Conservation (phyloP, 257 asterid genomes). For the Solanum sparsipilum region DNA sequence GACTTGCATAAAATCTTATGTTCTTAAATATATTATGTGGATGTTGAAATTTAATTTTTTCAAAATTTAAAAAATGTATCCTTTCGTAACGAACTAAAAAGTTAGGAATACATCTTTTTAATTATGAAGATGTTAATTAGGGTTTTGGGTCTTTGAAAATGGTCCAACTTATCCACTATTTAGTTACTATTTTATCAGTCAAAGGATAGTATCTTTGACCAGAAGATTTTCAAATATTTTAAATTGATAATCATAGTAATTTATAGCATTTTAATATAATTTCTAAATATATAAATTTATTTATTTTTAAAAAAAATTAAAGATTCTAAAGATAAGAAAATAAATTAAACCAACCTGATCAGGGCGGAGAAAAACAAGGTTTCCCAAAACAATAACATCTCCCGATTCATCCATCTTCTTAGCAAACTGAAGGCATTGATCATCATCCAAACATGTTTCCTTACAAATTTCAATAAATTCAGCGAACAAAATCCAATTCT, state of each 20-base stretch:
- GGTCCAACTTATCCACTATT: background rate
- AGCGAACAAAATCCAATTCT: background rate
- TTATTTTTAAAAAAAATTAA: too few relatives aligned
- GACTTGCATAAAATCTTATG: too few relatives aligned
- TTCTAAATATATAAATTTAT: too few relatives aligned
- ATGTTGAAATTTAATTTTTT: too few relatives aligned
- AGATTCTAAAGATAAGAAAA: too few relatives aligned
- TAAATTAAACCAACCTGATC: background rate
- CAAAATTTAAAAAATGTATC: too few relatives aligned
- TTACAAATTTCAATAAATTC: constrained; percentile 7
- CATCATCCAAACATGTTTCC: background rate
- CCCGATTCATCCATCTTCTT: constrained; percentile 9
- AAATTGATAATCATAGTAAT: too few relatives aligned
- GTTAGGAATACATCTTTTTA: background rate
- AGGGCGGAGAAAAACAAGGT: constrained; percentile 10
- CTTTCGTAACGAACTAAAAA: too few relatives aligned
- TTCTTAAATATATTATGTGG: too few relatives aligned
- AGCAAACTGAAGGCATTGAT: background rate
- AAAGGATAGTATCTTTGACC: background rate
- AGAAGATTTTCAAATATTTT: background rate
- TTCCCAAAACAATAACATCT: constrained; percentile 8
- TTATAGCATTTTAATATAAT: too few relatives aligned
- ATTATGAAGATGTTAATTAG: background rate
- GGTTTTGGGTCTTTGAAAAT: background rate
- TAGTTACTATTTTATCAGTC: background rate